Evolutionary conservation across 441 rosid genomes (phyloP), one percentile per base, ranked within the genome.

Genomic region (Cnidoscolus chayamansa): DNA sequence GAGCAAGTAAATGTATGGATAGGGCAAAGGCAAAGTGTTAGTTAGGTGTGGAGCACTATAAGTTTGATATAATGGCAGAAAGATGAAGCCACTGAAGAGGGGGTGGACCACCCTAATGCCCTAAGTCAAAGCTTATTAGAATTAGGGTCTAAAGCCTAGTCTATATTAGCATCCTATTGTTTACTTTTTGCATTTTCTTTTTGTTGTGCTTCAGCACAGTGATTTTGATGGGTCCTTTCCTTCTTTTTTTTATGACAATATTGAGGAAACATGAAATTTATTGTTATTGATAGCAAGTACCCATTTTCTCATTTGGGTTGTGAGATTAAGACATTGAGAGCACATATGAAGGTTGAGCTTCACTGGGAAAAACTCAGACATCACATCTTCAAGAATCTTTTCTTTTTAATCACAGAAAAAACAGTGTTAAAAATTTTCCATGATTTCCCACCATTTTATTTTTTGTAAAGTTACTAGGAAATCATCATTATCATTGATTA

Each of bases 1-100:
- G 32, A 4, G 0, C 35, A 4, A 1, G 69, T 3, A 6, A 48
- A 11, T n/a, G 15, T 2, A 25, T 31, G 19, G 35, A 53, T 45
- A 67, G 71, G 30, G 9, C 25, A 58, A 30, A n/a, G 48, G 0
- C 25, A 25, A 25, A 25, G 25, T 25, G 25, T 25, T 25, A 25
- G 37, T 59, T 78, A 59, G 75, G 77, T 70, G 31, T 25, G 63
- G 47, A 73, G 43, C 64, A 74, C 43, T 50, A 35, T 64, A 68
- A 65, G 62, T 68, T 40, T 57, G 48, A 66, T 56, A 48, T 51
- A 15, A 58, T 13, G 60, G 70, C 32, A 63, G 60, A 47, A 68
- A 35, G 63, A 53, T 64, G 40, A 35, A 71, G 16, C 15, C 7
- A 63, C 43, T 1, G 59, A 40, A 51, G 68, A 30, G 3, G 68